These are phyloP conservation scores for Cinnamomum micranthum DNA, from an alignment of 164 flowering plant species.

Conservation along the genomic window DNA sequence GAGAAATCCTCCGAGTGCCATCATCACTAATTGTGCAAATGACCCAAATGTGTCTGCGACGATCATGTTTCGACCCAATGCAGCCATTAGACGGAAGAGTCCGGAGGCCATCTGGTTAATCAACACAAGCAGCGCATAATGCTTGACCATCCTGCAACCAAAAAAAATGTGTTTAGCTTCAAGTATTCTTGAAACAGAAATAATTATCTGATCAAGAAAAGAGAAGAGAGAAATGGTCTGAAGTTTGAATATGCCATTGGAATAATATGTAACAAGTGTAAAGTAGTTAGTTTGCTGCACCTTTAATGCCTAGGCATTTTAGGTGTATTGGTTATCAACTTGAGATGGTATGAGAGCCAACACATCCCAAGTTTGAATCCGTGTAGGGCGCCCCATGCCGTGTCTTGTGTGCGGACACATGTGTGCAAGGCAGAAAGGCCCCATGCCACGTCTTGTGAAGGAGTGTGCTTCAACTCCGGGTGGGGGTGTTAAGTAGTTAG, in stretches of 20 bases:
- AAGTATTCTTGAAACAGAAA: background rate
- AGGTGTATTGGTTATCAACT: too few species aligned
- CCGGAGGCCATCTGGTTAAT: slow-evolving; percentile 40
- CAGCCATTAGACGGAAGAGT: slow-evolving; percentile 38
- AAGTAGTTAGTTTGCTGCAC: too few species aligned
- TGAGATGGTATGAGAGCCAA: too few species aligned
- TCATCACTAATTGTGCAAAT: slow-evolving; percentile 28
- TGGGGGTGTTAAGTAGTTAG: too few species aligned
- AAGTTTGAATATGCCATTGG: background rate
- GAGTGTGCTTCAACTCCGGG: too few species aligned
- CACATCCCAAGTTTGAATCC: too few species aligned
- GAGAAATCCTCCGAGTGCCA: slow-evolving; percentile 46
- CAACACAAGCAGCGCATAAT: slow-evolving; percentile 36
- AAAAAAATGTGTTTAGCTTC: background rate
- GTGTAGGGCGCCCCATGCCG: too few species aligned
- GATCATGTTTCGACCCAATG: slow-evolving; percentile 43
- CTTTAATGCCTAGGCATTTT: too few species aligned
- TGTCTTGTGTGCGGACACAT: too few species aligned
- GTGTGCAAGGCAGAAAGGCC: too few species aligned
- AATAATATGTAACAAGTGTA: background rate
- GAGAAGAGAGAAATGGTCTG: background rate
- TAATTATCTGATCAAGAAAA: background rate
- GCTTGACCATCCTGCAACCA: slow-evolving; percentile 40
- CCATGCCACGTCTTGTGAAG: too few species aligned
- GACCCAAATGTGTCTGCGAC: slow-evolving; percentile 46